phyloP scores from a whole-genome alignment of 2,329 filamentous ascomycete species.

The Fusarium sp. region DNA sequence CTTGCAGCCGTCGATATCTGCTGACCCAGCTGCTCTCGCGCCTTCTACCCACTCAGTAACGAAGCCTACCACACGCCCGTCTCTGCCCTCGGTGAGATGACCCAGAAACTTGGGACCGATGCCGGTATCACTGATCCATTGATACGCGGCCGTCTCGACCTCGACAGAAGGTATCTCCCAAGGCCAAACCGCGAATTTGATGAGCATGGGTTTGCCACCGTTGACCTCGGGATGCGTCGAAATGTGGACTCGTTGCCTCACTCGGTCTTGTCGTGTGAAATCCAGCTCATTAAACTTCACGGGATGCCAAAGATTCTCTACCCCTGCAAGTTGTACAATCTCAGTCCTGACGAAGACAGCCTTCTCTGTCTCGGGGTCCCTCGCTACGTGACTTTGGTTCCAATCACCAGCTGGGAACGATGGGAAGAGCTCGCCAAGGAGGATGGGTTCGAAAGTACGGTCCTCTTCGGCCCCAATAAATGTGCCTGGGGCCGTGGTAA shows the following conservation, averaged over 20 bases:
- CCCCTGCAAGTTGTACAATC: slow-evolving; percentile 34
- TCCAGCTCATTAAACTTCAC: slow-evolving; percentile 45
- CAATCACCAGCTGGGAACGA: slow-evolving; percentile 47
- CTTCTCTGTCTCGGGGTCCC: slow-evolving; percentile 36
- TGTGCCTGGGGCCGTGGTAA: slow-evolving; percentile 42
- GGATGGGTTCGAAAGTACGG: slow-evolving; percentile 47
- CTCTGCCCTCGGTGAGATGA: slow-evolving; percentile 47
- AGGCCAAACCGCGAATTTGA: slow-evolving; percentile 48
- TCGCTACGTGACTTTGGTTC: slow-evolving; percentile 44
- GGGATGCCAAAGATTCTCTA: slow-evolving; percentile 44
- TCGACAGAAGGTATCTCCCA: slow-evolving; percentile 48
- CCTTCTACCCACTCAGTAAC: slow-evolving; percentile 42
- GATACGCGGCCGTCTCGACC: slow-evolving; percentile 47
- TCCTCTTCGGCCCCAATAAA: slow-evolving; percentile 43
- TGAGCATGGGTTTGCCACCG: slow-evolving; percentile 33
- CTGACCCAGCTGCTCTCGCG: slow-evolving; percentile 41
- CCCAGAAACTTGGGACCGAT: slow-evolving; percentile 50
- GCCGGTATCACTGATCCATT: slow-evolving; percentile 44
- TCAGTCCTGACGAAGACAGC: slow-evolving; percentile 39
- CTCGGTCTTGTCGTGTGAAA: slow-evolving; percentile 40
- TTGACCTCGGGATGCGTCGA: slow-evolving; percentile 45
- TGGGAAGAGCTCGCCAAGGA: slow-evolving; percentile 46
- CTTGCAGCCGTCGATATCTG: slow-evolving; percentile 43
- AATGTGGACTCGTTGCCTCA: slow-evolving; percentile 45
- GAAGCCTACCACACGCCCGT: slow-evolving; percentile 49